These are phyloP conservation scores for Flaveria bidentis DNA, from an alignment of 129 eudicot genomes.

Conservation along the genomic window DNA sequence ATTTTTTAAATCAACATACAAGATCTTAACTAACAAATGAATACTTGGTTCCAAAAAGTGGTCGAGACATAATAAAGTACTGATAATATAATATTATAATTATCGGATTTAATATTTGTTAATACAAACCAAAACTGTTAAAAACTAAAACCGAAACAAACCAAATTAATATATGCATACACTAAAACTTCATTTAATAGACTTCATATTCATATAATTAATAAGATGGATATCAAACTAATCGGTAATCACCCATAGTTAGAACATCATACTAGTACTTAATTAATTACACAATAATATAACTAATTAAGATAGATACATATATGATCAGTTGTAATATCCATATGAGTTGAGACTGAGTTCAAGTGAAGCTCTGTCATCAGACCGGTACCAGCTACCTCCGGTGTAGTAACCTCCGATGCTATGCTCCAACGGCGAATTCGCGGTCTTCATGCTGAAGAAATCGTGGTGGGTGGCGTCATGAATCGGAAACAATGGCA, in stretches of 20 bases:
- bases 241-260: slow-evolving; percentile 24
- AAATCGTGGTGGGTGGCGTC: slow-evolving; percentile 44
- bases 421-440: slow-evolving; percentile 28
- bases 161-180: background rate
- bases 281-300: slow-evolving; percentile 24
- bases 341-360: slow-evolving; percentile 80
- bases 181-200: background rate
- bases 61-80: background rate
- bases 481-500: slow-evolving; percentile 90
- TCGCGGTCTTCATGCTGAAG: slow-evolving; percentile 33
- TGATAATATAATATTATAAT: background rate
- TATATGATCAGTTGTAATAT: slow-evolving; percentile 25
- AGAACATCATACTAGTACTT: slow-evolving; percentile 11
- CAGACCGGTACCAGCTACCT: slow-evolving; percentile 44
- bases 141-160: background rate
- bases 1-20: no score
- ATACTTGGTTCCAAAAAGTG: background rate
- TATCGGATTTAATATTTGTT: no score
- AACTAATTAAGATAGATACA: background rate
- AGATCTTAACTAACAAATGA: background rate
- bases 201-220: slow-evolving; percentile 22
- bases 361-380: slow-evolving; percentile 73
- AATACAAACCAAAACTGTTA: no score
- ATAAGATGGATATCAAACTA: background rate
- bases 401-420: slow-evolving; percentile 40